Percentiles rank a stretch among this genome's conserved stretches.
Evolutionary conservation across 306 rosid genomes (phyloP).

Genomic region (Malus sylvestris): DNA sequence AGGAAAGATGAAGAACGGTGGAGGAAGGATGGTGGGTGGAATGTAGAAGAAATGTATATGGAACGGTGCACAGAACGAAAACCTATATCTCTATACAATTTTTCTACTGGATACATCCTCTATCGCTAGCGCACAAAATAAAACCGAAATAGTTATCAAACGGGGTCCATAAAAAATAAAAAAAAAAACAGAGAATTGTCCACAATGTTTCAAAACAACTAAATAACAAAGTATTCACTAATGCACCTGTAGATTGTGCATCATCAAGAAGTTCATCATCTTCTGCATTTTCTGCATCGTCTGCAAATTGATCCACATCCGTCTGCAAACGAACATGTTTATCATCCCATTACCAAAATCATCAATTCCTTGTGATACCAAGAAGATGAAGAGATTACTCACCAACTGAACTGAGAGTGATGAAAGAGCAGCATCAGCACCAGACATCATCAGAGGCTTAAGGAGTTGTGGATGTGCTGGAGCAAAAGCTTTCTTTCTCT

Average conservation of each 20-base stretch:
- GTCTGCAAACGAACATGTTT: conserved; percentile 98
- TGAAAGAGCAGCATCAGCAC: conserved; percentile 76
- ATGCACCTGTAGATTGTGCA: conserved; percentile 7
- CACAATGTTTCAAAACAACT: not conserved
- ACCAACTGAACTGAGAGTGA: conserved; percentile 94
- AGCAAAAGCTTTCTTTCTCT: not conserved
- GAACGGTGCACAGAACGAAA: too few species aligned
- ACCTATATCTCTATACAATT: too few species aligned
- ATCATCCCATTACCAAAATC: conserved; percentile 97
- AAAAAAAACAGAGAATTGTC: too few species aligned
- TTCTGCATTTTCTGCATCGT: conserved; percentile 41
- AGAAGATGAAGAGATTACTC: conserved; percentile 30
- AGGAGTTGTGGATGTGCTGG: not conserved
- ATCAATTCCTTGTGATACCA: conserved; percentile 33
- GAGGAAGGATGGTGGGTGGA: too few species aligned
- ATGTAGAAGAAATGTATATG: too few species aligned
- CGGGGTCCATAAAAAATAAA: too few species aligned
- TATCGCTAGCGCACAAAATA: too few species aligned
- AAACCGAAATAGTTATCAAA: too few species aligned
- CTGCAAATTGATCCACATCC: conserved; percentile 90
- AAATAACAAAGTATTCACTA: not conserved
- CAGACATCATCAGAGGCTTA: conserved; percentile 76
- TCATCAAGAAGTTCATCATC: conserved; percentile 48
- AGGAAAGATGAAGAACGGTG: too few species aligned
- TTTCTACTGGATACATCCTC: too few species aligned